Evolutionary conservation across 345 rosid species (phyloP), one percentile per base, ranked within the genome.

Genomic region (Durio zibethinus): DNA sequence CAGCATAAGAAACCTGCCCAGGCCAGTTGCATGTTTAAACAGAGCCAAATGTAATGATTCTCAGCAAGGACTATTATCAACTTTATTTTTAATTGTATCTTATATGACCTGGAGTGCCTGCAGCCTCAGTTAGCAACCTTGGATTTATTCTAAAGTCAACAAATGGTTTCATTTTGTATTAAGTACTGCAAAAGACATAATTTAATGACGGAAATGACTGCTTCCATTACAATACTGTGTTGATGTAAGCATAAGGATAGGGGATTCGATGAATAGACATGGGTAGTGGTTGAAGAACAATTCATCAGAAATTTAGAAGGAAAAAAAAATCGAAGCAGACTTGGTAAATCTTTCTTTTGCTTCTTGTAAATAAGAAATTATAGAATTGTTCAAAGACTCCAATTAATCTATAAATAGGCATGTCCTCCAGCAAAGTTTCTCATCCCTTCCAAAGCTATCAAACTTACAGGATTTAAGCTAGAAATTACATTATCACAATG

Each of bases 381-480:
- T 2, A 54, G 57, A 75, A 40, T 16, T 5, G 16, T 60, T 74
- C 77, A 20, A n/a, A 14, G 48, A 29, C n/a, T 47, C 0, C 6
- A 25, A n/a, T n/a, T n/a, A n/a, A 33, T 20, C 57, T 68, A 77
- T 57, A 67, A 77, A 77, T 67, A 56, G 57, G 3, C 54, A 38
- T 21, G 45, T 29, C 73, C 16, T 12, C 59, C 14, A 59, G 36
- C 10, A 14, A 2, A 5, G n/a, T 23, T 66, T 62, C 62, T 67
- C 79, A 60, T 1, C 57, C 42, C 20, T 27, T 16, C 23, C 57
- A n/a, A 63, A 70, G 68, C n/a, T 25, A 63, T n/a, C 20, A n/a
- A 18, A 40, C 43, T 48, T 23, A 18, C 3, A 75, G 23, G 29
- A 16, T 29, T 27, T 16, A 59, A 25, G 43, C 27, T 56, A 47